Conservation (phyloP, 106 monocot genomes). For the Narthecium ossifragum region DNA sequence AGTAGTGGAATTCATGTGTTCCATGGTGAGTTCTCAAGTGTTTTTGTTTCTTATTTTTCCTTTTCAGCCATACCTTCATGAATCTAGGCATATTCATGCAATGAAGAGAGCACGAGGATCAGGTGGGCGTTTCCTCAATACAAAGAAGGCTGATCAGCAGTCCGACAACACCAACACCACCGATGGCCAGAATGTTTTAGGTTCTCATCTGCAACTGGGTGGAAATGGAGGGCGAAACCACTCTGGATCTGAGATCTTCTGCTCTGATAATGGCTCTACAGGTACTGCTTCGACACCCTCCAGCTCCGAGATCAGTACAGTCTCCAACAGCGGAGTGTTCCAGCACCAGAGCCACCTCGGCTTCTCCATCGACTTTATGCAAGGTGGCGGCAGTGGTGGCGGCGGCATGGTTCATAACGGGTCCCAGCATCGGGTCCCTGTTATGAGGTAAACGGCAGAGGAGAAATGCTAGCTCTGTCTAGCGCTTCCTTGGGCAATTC, state of each 20-base stretch:
- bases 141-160: constrained; percentile 14
- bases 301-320: constrained; percentile 13
- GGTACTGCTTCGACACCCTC: constrained; percentile 12
- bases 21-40: not conserved
- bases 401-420: constrained; percentile 6
- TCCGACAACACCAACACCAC: not conserved
- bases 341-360: constrained; percentile 11
- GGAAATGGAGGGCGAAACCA: constrained; percentile 7
- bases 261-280: constrained; percentile 2
- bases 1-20: too few relatives aligned
- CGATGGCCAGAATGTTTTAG: not conserved
- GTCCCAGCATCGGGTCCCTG: constrained; percentile 9
- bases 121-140: constrained; percentile 39
- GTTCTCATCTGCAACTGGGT: constrained; percentile 17
- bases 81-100: constrained; percentile 33
- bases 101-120: constrained; percentile 39
- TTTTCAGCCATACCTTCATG: constrained; percentile 35
- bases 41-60: not conserved
- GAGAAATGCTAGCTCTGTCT: not conserved
- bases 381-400: constrained; percentile 1
- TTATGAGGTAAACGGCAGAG: constrained; percentile 13
- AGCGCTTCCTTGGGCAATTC: constrained; percentile 34
- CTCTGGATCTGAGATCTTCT: constrained; percentile 3
- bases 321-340: constrained; percentile 13
- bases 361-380: constrained; percentile 11